Base-by-base conservation (phyloP, 2,329 filamentous ascomycete genomes). In the Immersiporthe knoxdaviesiana region DNA sequence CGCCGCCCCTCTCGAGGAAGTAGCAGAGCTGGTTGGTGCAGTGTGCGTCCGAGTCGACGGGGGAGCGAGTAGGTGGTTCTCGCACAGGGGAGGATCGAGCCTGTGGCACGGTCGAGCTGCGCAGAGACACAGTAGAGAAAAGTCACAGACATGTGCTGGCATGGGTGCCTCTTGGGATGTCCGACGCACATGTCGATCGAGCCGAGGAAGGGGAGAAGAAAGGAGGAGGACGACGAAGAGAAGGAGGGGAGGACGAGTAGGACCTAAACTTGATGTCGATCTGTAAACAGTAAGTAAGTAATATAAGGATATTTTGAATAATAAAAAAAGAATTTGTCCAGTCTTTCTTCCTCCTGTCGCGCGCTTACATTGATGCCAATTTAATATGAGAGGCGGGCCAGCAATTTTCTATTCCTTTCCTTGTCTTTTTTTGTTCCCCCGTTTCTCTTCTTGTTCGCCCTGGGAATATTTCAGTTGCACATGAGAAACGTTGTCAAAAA, bases 81-180 rank as follows among this genome's bases (percentile, higher is more conserved):
- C 67, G 76, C 75, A 75, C 85, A 87, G 44, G 84, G 81, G 47
- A 81, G 81, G 74, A 84, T 82, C 69, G 83, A 82, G 24, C 84
- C 83, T 0, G 84, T 86, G 47, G 79, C 75, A 41, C 84, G 75
- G 74, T 87, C 84, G 69, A 87, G 82, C 70, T 79, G 74, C 64
- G 80, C 82, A 64, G 80, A 78, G 27, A 84, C 82, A 73, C 85
- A 87, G 76, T 87, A 86, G 74, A 85, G 80, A 84, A 84, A 87
- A 71, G 82, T 83, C 72, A 87, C 80, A 61, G 85, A 87, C n/a
- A 82, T 84, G 75, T 87, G 85, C 32, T 81, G 80, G 74, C 85
- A 87, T 18, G 82, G 78, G 72, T 87, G 85, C 71, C 79, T 78
- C 64, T 84, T 82, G 67, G 85, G 85, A 72, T 86, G 84, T 65